Percentiles rank a stretch among this genome's conserved stretches.
phyloP scores from a whole-genome alignment of 164 flowering plant species.

The Cinnamomum micranthum region DNA sequence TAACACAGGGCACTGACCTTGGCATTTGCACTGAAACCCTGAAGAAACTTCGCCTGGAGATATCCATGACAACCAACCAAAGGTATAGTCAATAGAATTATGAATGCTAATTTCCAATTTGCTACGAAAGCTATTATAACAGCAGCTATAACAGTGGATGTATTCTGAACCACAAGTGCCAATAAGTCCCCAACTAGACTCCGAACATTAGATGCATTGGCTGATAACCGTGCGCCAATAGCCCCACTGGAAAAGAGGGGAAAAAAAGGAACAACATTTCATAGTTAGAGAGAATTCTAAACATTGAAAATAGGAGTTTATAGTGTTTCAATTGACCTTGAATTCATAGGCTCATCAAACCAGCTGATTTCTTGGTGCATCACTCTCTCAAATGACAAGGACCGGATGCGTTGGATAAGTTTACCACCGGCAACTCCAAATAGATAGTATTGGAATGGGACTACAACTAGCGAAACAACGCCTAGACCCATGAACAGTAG shows the following conservation, averaged over 20 bases:
- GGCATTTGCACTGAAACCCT: conserved; percentile 43
- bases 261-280: neutral
- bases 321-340: conserved; percentile 35
- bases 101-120: conserved; percentile 40
- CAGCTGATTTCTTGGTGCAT: conserved; percentile 67
- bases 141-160: conserved; percentile 32
- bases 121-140: conserved; percentile 36
- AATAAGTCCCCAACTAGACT: conserved; percentile 44
- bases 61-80: conserved; percentile 32
- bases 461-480: conserved; percentile 11
- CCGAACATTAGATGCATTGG: conserved; percentile 20
- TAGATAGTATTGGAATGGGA: conserved; percentile 45
- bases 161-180: conserved; percentile 36
- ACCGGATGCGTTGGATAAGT: conserved; percentile 49
- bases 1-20: conserved; percentile 20
- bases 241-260: conserved; percentile 31
- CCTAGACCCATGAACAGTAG: conserved; percentile 38
- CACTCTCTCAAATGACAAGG: conserved; percentile 50
- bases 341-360: conserved; percentile 64
- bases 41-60: conserved; percentile 26
- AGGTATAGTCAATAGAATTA: conserved; percentile 27
- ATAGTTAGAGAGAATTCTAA: neutral
- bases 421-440: conserved; percentile 69
- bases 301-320: neutral
- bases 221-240: conserved; percentile 43